Percentiles rank a stretch among this genome's conserved stretches.
These are phyloP conservation scores for Lactarius evosmus DNA, from an alignment of 768 basidiomycete species.

Conservation along the genomic window DNA sequence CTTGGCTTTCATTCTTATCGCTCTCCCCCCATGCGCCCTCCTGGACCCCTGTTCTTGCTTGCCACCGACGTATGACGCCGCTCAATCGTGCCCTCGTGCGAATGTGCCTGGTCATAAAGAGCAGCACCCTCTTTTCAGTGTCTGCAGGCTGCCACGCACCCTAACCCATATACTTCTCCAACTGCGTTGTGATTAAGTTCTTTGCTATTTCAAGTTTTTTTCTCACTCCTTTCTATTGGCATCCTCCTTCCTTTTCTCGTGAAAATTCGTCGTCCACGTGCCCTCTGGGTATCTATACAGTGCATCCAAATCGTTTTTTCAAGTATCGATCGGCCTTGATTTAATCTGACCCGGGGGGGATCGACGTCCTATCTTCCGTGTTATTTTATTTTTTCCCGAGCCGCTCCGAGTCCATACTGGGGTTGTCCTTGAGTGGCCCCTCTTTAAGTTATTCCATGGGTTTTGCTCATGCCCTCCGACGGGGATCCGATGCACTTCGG, in stretches of 20 bases:
- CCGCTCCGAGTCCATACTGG: neutral
- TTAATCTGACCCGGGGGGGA: slow-evolving; percentile 11
- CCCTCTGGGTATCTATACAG: neutral
- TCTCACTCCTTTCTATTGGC: neutral
- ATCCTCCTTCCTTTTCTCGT: slow-evolving; percentile 6
- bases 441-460: neutral
- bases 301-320: no score
- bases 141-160: slow-evolving; percentile 7
- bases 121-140: slow-evolving; percentile 13
- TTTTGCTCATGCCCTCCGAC: slow-evolving; percentile 4
- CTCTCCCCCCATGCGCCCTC: neutral
- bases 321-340: neutral
- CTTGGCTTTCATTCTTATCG: slow-evolving; percentile 16
- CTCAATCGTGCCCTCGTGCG: slow-evolving; percentile 4
- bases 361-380: slow-evolving; percentile 8
- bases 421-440: neutral
- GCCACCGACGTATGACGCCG: slow-evolving; percentile 9
- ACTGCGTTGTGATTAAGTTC: slow-evolving; percentile 1
- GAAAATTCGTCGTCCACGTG: neutral
- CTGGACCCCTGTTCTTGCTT: neutral
- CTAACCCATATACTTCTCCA: neutral
- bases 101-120: slow-evolving; percentile 16
- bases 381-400: neutral
- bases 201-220: neutral
- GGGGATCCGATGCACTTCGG: neutral